These are phyloP conservation scores for Backusella circina DNA, from an alignment of 192 early-diverging fungal genomes.

Conservation along the genomic window DNA sequence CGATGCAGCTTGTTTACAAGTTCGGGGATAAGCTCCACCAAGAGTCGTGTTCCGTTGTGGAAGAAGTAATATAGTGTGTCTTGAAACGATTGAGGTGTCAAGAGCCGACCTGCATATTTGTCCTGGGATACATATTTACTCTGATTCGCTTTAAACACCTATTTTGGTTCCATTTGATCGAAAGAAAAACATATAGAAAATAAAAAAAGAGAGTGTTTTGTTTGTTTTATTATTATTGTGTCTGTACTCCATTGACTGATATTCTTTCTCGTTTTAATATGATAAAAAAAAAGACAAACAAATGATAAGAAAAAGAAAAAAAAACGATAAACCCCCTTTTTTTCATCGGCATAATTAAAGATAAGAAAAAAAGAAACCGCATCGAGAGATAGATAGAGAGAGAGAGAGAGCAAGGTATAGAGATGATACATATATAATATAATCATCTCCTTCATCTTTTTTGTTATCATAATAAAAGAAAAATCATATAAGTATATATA, in stretches of 20 bases:
- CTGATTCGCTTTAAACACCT: background rate
- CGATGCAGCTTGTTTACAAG: conserved; percentile 70
- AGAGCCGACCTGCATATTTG: conserved; percentile 90
- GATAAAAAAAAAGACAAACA: background rate
- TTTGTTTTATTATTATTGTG: background rate
- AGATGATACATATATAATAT: background rate
- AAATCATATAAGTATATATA: background rate
- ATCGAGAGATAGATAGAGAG: background rate
- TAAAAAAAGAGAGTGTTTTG: background rate
- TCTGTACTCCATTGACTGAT: background rate
- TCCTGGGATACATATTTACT: conserved; percentile 43
- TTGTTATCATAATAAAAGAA: conserved; percentile 1
- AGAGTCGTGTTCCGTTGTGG: conserved; percentile 74
- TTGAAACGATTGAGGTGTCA: conserved; percentile 78
- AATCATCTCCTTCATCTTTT: background rate
- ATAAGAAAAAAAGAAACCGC: background rate
- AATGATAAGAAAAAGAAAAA: background rate
- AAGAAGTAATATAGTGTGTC: conserved; percentile 77
- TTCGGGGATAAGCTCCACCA: conserved; percentile 70
- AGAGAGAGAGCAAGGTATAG: background rate
- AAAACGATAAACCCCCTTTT: background rate
- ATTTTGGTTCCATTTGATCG: background rate
- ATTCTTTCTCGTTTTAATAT: background rate
- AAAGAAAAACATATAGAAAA: background rate
- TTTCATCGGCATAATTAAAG: background rate